These are phyloP conservation scores for Candida ponderosae DNA, from an alignment of 805 yeast species.

Conservation along the genomic window DNA sequence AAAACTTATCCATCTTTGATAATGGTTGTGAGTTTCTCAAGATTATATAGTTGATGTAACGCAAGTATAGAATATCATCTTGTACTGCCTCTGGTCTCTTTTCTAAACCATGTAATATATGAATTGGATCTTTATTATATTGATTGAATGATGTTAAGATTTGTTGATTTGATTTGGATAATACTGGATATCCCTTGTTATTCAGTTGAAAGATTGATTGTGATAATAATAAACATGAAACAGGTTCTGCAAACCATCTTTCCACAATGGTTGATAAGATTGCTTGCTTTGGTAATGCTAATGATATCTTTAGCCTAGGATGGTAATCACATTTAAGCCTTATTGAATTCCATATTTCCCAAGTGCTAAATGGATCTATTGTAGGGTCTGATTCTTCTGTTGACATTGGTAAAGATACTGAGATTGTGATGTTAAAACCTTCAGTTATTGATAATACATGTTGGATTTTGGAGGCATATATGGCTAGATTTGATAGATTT, in stretches of 20 bases:
- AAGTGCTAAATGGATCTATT: slow-evolving; percentile 46
- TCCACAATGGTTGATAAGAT: slow-evolving; percentile 42
- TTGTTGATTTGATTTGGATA: slow-evolving; percentile 48
- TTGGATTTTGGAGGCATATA: slow-evolving; percentile 36
- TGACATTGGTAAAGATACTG: slow-evolving; percentile 41
- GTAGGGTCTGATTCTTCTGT: slow-evolving; percentile 30
- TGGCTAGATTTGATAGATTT: slow-evolving; percentile 41
- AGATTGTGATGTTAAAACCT: slow-evolving; percentile 21
- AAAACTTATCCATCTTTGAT: slow-evolving; percentile 23
- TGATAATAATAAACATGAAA: slow-evolving; percentile 47
- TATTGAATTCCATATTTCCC: slow-evolving; percentile 72
- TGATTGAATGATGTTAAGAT: slow-evolving; percentile 32
- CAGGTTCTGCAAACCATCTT: slow-evolving; percentile 66
- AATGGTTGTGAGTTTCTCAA: slow-evolving; percentile 24
- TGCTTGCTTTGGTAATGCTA: slow-evolving; percentile 60
- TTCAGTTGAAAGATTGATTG: slow-evolving; percentile 51
- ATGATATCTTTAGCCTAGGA: slow-evolving; percentile 54
- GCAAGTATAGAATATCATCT: slow-evolving; percentile 30
- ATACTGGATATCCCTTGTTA: slow-evolving; percentile 55
- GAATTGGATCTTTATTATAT: slow-evolving; percentile 31
- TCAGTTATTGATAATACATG: slow-evolving; percentile 24
- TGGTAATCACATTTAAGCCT: slow-evolving; percentile 49
- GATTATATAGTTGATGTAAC: slow-evolving; percentile 33
- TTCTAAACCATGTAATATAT: slow-evolving; percentile 49
- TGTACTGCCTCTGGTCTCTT: slow-evolving; percentile 23